These are phyloP conservation scores for Cadophora gregata DNA, from an alignment of 2,329 filamentous ascomycete genomes.

Conservation along the genomic window DNA sequence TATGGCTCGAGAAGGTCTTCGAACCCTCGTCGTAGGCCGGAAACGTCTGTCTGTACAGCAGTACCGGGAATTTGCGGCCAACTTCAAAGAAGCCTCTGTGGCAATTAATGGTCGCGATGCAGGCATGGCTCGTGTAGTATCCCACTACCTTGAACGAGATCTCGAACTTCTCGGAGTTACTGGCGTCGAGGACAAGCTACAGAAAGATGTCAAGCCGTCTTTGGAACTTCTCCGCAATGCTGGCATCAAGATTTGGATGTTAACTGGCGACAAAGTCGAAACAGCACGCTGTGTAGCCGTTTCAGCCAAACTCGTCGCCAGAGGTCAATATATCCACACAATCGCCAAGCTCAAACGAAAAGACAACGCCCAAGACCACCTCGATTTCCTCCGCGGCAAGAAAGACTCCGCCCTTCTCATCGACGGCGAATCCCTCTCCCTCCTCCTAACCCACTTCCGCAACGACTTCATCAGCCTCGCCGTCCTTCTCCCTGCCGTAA, in stretches of 20 bases:
- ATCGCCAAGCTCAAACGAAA: constrained; percentile 85
- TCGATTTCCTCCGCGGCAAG: constrained; percentile 88
- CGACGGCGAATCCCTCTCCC: constrained; percentile 86
- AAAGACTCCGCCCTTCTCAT: constrained; percentile 88
- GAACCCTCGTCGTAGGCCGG: constrained; percentile 93
- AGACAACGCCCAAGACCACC: constrained; percentile 82
- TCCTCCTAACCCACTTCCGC: constrained; percentile 84
- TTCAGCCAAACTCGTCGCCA: constrained; percentile 88
- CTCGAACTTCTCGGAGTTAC: constrained; percentile 96
- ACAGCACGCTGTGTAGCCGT: constrained; percentile 96
- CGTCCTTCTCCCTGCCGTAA: constrained; percentile 86
- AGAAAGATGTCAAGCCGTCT: constrained; percentile 93
- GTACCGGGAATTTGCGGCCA: constrained; percentile 79
- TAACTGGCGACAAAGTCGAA: constrained; percentile 98
- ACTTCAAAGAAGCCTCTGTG: constrained; percentile 80
- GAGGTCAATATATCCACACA: constrained; percentile 95
- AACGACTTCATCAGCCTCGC: constrained; percentile 87
- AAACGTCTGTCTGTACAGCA: constrained; percentile 80
- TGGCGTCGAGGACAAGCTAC: constrained; percentile 95
- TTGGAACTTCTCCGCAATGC: constrained; percentile 94
- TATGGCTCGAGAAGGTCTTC: constrained; percentile 95
- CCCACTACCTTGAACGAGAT: constrained; percentile 82
- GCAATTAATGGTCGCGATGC: constrained; percentile 80
- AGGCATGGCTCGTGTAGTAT: constrained; percentile 80
- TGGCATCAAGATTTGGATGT: constrained; percentile 99